A percentile compares a stretch with the other conserved stretches of the same genome.
phyloP scores from a whole-genome alignment of 2,329 filamentous ascomycete genomes.

The Teratosphaeria nubilosa region DNA sequence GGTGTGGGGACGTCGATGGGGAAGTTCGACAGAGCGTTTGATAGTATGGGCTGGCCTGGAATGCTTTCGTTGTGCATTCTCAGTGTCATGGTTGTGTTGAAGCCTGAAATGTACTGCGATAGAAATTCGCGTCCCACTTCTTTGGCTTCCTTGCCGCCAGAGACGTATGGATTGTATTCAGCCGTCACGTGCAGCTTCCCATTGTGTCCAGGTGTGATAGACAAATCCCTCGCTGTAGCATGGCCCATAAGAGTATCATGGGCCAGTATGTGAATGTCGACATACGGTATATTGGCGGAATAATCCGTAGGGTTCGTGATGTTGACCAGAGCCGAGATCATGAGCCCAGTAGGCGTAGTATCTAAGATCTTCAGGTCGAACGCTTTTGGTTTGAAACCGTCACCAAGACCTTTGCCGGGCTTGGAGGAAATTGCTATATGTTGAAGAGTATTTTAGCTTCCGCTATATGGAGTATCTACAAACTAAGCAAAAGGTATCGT shows the following conservation, averaged over 20 bases:
- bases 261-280: conserved; percentile 64
- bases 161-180: conserved; percentile 60
- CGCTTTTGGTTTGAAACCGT: conserved; percentile 49
- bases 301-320: conserved; percentile 87
- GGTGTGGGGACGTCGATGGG: conserved; percentile 64
- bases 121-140: conserved; percentile 61
- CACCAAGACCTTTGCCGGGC: conserved; percentile 2
- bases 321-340: conserved; percentile 62
- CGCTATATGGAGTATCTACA: background rate
- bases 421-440: conserved; percentile 1
- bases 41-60: conserved; percentile 61
- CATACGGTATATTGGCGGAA: conserved; percentile 67
- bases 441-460: background rate
- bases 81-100: conserved; percentile 70
- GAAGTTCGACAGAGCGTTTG: conserved; percentile 61
- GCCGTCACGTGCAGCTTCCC: conserved; percentile 56
- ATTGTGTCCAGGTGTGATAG: conserved; percentile 61
- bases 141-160: conserved; percentile 52
- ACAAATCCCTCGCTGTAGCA: conserved; percentile 54
- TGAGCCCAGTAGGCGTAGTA: conserved; percentile 61
- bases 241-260: conserved; percentile 69
- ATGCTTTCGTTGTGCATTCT: conserved; percentile 62
- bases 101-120: conserved; percentile 78
- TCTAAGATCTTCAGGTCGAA: conserved; percentile 61
- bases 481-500: background rate